These are phyloP conservation scores for Amylostereum chailletii DNA, from an alignment of 1,284 basidiomycete species.

Conservation along the genomic window DNA sequence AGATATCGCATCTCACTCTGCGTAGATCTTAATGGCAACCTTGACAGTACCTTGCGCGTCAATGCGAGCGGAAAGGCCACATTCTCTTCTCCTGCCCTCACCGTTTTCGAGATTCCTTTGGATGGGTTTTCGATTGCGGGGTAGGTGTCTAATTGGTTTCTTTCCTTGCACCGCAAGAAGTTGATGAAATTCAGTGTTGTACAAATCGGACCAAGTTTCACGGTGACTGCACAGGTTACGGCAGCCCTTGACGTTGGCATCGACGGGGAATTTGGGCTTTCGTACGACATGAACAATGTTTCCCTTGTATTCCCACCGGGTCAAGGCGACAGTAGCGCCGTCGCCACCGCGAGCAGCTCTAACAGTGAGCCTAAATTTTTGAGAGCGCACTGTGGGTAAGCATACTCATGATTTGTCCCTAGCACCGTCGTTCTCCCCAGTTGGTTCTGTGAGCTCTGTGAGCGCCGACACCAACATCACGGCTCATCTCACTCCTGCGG, in stretches of 20 bases:
- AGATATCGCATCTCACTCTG: not conserved
- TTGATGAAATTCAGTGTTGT: slow-evolving; percentile 17
- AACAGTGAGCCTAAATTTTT: not conserved
- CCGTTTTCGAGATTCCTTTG: slow-evolving; percentile 26
- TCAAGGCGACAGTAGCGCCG: slow-evolving; percentile 10
- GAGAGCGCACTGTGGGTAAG: too few species aligned
- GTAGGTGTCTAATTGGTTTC: slow-evolving; percentile 12
- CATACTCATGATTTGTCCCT: not conserved
- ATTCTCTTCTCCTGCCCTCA: slow-evolving; percentile 19
- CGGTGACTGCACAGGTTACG: slow-evolving; percentile 18
- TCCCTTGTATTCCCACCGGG: slow-evolving; percentile 35
- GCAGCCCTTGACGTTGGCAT: slow-evolving; percentile 26
- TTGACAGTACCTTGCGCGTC: slow-evolving; percentile 26
- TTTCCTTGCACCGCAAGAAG: not conserved
- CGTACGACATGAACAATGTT: slow-evolving; percentile 23
- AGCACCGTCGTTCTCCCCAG: not conserved
- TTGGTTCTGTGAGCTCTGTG: too few species aligned
- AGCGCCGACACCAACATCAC: not conserved
- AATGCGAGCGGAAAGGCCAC: slow-evolving; percentile 15
- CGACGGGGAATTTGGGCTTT: slow-evolving; percentile 29
- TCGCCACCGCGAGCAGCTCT: too few species aligned
- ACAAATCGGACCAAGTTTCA: slow-evolving; percentile 26
- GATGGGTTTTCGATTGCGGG: slow-evolving; percentile 32
- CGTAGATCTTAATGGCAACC: slow-evolving; percentile 15
- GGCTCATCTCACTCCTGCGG: not conserved